Base-by-base conservation (phyloP, 768 basidiomycete species). In the Tylopilus felleus region DNA sequence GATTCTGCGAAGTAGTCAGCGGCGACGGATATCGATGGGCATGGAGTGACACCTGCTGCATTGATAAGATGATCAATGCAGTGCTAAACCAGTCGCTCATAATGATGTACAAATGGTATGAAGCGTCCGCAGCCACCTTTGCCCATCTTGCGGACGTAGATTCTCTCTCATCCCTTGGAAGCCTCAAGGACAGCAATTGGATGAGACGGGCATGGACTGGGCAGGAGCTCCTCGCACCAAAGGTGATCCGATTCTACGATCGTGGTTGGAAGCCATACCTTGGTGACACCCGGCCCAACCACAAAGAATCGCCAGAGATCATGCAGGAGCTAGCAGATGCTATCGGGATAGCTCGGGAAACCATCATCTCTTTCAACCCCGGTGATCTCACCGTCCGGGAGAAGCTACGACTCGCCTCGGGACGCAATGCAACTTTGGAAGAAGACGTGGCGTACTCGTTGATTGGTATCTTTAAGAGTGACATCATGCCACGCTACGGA, bases 191-290 rank as follows among this genome's bases (percentile, higher is more conserved):
- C 4, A 54, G 47, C 16, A 0, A 13, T 1, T 60, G 59, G 59
- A 54, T 59, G 57, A 51, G 23, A 1, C 57, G 57, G 8, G 57
- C 49, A 2, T 59, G 59, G 59, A 54, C 59, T 0, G 13, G 35
- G 2, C 60, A 56, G 31, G 59, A 60, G 10, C 47, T 60, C 22
- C 59, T 60, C 17, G 58, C 44, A 16, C 25, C 51, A 1, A 59
- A 47, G 4, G 21, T 51, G 17, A 35, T 59, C 40, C 28, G 57
- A 19, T 59, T 59, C 31, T 59, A 47, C 19, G 38, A 58, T 21
- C 12, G 47, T 10, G n/a, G 46, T 1, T 58, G 58, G 58, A 46
- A 39, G 14, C 51, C 45, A 2, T 53, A 53, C n/a, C 52, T 50
- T 8, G 36, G 28, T 0, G 58, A 59, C 29, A n/a, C 25, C 10